These are phyloP conservation scores for Xylariaceae sp. DNA, from an alignment of 2,329 filamentous ascomycete species.

Conservation along the genomic window DNA sequence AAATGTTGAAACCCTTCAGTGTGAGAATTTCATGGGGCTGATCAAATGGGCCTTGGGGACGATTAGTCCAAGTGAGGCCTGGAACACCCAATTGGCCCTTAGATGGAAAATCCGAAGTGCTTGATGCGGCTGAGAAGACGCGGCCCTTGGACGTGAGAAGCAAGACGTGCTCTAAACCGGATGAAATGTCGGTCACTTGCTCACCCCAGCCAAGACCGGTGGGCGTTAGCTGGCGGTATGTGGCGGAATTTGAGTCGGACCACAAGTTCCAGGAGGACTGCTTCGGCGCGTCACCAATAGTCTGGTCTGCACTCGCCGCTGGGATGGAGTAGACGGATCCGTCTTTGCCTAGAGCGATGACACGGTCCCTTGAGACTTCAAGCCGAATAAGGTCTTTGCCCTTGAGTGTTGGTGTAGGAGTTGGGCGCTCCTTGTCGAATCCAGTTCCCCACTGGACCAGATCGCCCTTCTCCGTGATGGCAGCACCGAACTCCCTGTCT, in stretches of 20 bases:
- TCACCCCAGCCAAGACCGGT: constrained; percentile 63
- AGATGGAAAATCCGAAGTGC: constrained; percentile 70
- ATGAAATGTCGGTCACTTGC: constrained; percentile 67
- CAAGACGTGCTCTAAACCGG: constrained; percentile 81
- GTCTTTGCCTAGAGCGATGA: constrained; percentile 70
- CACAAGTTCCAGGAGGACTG: constrained; percentile 71
- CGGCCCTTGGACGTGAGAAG: constrained; percentile 81
- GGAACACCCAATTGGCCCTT: constrained; percentile 85
- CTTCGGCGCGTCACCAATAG: constrained; percentile 57
- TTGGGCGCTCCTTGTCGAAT: constrained; percentile 61
- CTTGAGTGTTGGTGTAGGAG: constrained; percentile 67
- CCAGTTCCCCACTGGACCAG: constrained; percentile 86
- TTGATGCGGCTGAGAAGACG: constrained; percentile 83
- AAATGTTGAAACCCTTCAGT: constrained; percentile 66
- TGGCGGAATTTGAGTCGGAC: constrained; percentile 50
- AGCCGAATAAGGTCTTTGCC: constrained; percentile 79
- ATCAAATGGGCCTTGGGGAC: constrained; percentile 75
- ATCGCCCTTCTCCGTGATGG: constrained; percentile 83
- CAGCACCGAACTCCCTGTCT: constrained; percentile 75
- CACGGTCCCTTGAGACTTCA: constrained; percentile 73
- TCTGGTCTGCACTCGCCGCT: constrained; percentile 68
- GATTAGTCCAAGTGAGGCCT: constrained; percentile 73
- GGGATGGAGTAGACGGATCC: constrained; percentile 85
- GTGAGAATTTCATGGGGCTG: constrained; percentile 73
- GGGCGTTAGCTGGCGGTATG: constrained; percentile 70